A percentile compares a stretch with the other conserved stretches of the same genome.
These are phyloP conservation scores for Yamadazyma phyllophila DNA, from an alignment of 805 yeast genomes.

Conservation along the genomic window DNA sequence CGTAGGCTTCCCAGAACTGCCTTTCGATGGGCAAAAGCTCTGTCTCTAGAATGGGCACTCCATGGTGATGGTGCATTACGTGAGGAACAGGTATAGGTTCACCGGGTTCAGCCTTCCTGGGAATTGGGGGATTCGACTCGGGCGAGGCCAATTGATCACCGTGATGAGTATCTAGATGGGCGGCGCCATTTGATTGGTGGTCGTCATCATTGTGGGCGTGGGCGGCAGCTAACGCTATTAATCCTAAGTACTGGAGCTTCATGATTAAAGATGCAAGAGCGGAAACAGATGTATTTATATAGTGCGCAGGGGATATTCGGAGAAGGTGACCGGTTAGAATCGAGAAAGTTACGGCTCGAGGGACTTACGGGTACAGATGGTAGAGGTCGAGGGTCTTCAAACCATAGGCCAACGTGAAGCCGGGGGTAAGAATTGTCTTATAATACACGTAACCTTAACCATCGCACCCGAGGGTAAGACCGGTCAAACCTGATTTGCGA, in stretches of 20 bases:
- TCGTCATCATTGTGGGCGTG: background rate
- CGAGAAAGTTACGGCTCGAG: background rate
- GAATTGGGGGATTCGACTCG: too few relatives aligned
- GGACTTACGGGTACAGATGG: too few relatives aligned
- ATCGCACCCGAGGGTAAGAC: background rate
- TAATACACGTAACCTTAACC: too few relatives aligned
- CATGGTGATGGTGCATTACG: conserved; percentile 51
- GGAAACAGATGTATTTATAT: background rate
- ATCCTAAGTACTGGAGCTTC: background rate
- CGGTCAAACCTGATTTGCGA: background rate
- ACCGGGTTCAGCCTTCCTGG: background rate
- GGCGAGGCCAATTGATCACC: background rate
- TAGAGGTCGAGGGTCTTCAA: too few relatives aligned
- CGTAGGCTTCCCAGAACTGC: conserved; percentile 73
- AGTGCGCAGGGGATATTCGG: background rate
- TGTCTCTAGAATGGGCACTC: conserved; percentile 70
- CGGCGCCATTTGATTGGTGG: background rate
- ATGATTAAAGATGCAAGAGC: background rate
- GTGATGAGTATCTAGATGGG: background rate
- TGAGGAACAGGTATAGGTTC: conserved; percentile 26
- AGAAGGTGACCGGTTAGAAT: too few relatives aligned
- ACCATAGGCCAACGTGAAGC: background rate
- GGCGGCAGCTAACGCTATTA: background rate
- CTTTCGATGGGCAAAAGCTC: conserved; percentile 68
- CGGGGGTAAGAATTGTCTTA: background rate